Percentiles rank a stretch among this genome's conserved stretches.
Evolutionary conservation across 2,329 filamentous ascomycete genomes (phyloP).

Genomic region (Plectosphaerella plurivora): DNA sequence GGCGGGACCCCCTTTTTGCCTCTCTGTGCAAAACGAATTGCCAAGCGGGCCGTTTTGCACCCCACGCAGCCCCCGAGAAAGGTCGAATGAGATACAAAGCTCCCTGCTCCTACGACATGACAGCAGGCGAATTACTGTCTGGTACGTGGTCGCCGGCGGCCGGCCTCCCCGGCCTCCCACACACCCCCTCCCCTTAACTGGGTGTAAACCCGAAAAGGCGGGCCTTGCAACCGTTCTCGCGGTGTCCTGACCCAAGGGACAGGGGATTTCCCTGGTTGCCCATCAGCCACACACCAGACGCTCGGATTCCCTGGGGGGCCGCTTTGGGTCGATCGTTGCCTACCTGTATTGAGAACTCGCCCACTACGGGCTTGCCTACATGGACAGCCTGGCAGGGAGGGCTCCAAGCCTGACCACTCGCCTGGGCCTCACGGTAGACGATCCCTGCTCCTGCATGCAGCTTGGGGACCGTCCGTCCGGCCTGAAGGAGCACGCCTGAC

Average conservation of each 20-base stretch:
- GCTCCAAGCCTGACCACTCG: neutral
- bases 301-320: neutral
- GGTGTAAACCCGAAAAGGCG: neutral
- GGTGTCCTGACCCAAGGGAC: neutral
- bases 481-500: neutral
- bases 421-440: neutral
- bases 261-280: neutral
- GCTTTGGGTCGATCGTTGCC: neutral
- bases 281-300: neutral
- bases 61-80: neutral
- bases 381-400: too few species aligned
- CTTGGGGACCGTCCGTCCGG: neutral
- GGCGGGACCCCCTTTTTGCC: neutral
- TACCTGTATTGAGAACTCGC: neutral
- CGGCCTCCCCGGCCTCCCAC: neutral
- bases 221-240: neutral
- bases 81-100: neutral
- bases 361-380: too few species aligned
- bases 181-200: neutral
- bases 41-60: neutral
- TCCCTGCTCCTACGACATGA: neutral
- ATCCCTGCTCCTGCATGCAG: neutral
- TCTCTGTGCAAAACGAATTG: neutral
- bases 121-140: neutral
- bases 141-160: neutral